Evolutionary conservation across 306 rosid genomes (phyloP), one percentile per base, ranked within the genome.

Genomic region (Quercus berberidifolia): DNA sequence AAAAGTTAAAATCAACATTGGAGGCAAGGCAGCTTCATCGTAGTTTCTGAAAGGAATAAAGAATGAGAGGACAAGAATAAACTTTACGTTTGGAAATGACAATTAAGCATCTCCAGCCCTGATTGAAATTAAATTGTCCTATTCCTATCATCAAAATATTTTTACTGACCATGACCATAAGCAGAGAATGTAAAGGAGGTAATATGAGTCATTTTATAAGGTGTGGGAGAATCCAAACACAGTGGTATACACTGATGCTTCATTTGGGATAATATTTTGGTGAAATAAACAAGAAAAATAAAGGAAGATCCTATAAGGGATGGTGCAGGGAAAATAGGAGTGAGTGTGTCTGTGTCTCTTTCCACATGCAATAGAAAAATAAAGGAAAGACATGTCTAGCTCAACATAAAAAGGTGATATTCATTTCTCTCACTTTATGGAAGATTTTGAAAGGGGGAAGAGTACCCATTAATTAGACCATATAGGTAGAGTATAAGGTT

Each of bases 51-150:
- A 68, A 54, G 77, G 90, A 86, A 91, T 88, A 91, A 83, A 82
- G 88, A 86, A 85, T 81, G 87, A 81, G 60, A 82, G 87, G 97
- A 90, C 97, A 91, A 91, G 98, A 93, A 91, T 91, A 87, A 93
- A 90, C 93, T 90, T 93, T 93, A 76, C 71, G 67, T 35, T 81
- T 82, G 79, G 71, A 84, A 92, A 85, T 83, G 19, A 83, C 88
- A 78, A 26, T 41, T 41, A 41, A 41, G 55, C 78, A 58, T 11
- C 82, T 76, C 76, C 67, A 72, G 31, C 46, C 58, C 70, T 21
- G 35, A 55, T 56, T 35, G 72, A 49, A 58, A 74, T 69, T 30
- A 72, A 20, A 18, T 33, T 35, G 72, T n/a, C 49, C 54, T 3
- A 1, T 0, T 35, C 25, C 54, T 8, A 0, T 7, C 11, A 35